These are phyloP conservation scores for Acanthamoeba polyphaga DNA, from an alignment of 208 protist species.

Conservation along the genomic window DNA sequence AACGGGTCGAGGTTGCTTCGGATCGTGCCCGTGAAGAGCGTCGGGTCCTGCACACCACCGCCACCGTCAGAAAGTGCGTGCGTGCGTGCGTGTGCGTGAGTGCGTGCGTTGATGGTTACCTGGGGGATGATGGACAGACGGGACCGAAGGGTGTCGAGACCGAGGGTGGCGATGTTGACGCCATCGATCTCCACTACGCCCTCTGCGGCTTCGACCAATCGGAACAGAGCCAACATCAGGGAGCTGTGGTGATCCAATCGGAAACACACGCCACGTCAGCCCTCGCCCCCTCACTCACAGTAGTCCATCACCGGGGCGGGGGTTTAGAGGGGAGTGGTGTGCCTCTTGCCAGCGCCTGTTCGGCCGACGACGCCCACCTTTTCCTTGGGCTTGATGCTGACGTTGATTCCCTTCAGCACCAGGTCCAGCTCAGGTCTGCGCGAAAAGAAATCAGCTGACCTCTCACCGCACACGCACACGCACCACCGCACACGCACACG, in stretches of 20 bases:
- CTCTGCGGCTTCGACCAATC: conserved; percentile 93
- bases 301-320: too few species aligned
- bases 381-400: conserved; percentile 82
- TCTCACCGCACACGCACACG: not conserved
- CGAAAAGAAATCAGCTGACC: conserved; percentile 78
- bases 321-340: not conserved
- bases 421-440: conserved; percentile 78
- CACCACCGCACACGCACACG: not conserved
- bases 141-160: conserved; percentile 94
- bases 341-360: conserved; percentile 87
- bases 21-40: conserved; percentile 89
- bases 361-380: conserved; percentile 93
- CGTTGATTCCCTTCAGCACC: conserved; percentile 81
- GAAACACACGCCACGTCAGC: not conserved
- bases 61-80: not conserved
- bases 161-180: conserved; percentile 92
- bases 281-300: not conserved
- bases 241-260: not conserved
- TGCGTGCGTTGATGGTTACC: conserved; percentile 13
- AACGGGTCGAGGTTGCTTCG: conserved; percentile 90
- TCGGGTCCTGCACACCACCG: conserved; percentile 82
- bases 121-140: conserved; percentile 98
- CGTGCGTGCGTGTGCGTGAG: not conserved
- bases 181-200: conserved; percentile 93
- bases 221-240: conserved; percentile 90